Conservation (phyloP, 1,139 yeast genomes). For the Wickerhamomyces sp. region DNA sequence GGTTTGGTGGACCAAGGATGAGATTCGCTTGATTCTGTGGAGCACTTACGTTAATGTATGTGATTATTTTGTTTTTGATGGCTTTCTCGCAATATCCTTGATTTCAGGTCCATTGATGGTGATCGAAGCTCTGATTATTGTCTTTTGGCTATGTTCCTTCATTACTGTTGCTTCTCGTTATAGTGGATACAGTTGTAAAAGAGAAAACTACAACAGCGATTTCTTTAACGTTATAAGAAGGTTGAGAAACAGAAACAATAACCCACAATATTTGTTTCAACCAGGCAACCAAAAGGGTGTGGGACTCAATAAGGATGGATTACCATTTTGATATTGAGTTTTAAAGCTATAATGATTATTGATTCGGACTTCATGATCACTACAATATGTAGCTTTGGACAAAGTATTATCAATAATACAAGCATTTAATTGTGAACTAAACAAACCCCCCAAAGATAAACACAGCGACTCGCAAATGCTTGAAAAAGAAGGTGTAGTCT, state of each 20-base stretch:
- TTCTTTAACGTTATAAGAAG: constrained; percentile 26
- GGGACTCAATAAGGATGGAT: constrained; percentile 11
- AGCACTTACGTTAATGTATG: constrained; percentile 13
- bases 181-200: constrained; percentile 10
- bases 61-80: constrained; percentile 8
- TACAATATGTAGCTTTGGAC: too few relatives aligned
- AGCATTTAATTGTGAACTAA: too few relatives aligned
- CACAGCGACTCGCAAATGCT: too few relatives aligned
- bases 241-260: constrained; percentile 13
- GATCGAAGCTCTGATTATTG: constrained; percentile 11
- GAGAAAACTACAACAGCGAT: background rate
- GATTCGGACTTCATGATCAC: too few relatives aligned
- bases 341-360: too few relatives aligned
- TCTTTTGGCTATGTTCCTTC: constrained; percentile 18
- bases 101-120: constrained; percentile 15
- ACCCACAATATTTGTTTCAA: constrained; percentile 10
- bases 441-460: too few relatives aligned
- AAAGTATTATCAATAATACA: too few relatives aligned
- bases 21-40: constrained; percentile 16
- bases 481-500: too few relatives aligned
- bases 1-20: constrained; percentile 17
- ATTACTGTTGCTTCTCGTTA: constrained; percentile 18
- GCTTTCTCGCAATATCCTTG: constrained; percentile 7
- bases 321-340: constrained; percentile 11
- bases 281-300: constrained; percentile 6